These are phyloP conservation scores for Mytilinidion resinicola DNA, from an alignment of 495 filamentous ascomycete species.

Conservation along the genomic window DNA sequence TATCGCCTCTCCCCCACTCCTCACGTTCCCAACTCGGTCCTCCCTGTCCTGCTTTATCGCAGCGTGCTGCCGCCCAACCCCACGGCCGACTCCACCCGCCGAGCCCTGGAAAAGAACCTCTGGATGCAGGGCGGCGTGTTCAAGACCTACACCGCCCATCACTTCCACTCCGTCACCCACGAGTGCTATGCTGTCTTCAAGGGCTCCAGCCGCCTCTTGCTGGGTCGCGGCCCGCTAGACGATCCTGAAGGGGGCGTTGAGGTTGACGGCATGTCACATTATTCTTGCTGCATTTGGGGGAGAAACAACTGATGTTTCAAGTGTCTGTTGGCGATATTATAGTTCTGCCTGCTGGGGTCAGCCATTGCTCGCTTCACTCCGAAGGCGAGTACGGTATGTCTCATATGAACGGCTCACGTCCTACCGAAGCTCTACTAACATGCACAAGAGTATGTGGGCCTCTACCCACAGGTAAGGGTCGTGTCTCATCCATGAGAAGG, in stretches of 20 bases:
- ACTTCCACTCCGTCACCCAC: constrained; percentile 39
- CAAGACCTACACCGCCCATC: constrained; percentile 33
- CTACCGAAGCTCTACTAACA: too few relatives aligned
- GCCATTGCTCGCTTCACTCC: constrained; percentile 33
- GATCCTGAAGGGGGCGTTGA: constrained; percentile 27
- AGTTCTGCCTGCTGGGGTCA: constrained; percentile 36
- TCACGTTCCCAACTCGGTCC: constrained; percentile 38
- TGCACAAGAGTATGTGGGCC: constrained; percentile 39
- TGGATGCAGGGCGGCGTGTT: constrained; percentile 39
- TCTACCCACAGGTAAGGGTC: constrained; percentile 36
- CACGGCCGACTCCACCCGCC: constrained; percentile 20
- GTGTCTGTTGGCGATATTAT: constrained; percentile 34
- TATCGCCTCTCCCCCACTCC: constrained; percentile 32
- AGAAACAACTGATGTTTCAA: too few relatives aligned
- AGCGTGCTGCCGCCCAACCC: constrained; percentile 30
- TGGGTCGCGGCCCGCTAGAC: constrained; percentile 37
- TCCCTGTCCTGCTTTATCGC: constrained; percentile 40
- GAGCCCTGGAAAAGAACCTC: constrained; percentile 33
- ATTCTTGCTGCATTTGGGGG: too few relatives aligned
- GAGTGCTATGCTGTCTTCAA: constrained; percentile 40
- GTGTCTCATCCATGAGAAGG: too few relatives aligned
- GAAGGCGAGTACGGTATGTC: constrained; percentile 37
- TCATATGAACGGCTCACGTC: too few relatives aligned
- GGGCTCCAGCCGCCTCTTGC: constrained; percentile 31
- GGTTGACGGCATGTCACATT: too few relatives aligned